phyloP scores from a whole-genome alignment of 2,329 filamentous ascomycete genomes.

The Cytospora chrysosperma region DNA sequence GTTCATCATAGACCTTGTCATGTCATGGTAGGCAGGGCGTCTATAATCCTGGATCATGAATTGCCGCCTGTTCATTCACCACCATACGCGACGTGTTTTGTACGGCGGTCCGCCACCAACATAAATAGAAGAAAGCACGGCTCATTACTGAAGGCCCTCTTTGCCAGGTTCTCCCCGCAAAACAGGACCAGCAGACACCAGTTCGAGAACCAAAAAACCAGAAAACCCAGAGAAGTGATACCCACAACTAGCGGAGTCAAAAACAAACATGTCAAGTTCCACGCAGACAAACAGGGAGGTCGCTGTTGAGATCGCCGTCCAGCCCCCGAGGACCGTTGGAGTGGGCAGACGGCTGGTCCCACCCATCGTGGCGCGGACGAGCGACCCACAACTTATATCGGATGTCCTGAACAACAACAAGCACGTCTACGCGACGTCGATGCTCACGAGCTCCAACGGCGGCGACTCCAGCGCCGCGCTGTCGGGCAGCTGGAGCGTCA shows the following conservation, averaged over 20 bases:
- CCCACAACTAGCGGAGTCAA: background rate
- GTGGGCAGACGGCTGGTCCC: constrained; percentile 7
- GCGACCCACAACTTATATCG: constrained; percentile 1
- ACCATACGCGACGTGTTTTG: background rate
- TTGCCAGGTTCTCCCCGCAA: background rate
- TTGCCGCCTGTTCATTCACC: background rate
- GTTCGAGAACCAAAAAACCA: background rate
- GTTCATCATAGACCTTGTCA: background rate
- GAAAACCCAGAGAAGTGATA: background rate
- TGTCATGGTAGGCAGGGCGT: no score
- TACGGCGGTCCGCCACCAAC: background rate
- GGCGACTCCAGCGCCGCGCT: background rate
- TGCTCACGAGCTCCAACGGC: constrained; percentile 10
- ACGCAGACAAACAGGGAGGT: background rate
- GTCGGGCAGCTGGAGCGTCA: background rate
- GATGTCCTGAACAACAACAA: background rate
- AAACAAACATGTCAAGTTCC: background rate
- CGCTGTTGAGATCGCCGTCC: constrained; percentile 15
- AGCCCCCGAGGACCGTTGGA: constrained; percentile 3
- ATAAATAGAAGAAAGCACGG: background rate
- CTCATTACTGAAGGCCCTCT: background rate
- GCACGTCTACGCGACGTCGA: constrained; percentile 2
- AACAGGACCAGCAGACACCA: background rate
- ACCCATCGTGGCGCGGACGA: constrained; percentile 18
- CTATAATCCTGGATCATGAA: background rate